phyloP scores from a whole-genome alignment of 306 rosid species.

The Medicago arabica region DNA sequence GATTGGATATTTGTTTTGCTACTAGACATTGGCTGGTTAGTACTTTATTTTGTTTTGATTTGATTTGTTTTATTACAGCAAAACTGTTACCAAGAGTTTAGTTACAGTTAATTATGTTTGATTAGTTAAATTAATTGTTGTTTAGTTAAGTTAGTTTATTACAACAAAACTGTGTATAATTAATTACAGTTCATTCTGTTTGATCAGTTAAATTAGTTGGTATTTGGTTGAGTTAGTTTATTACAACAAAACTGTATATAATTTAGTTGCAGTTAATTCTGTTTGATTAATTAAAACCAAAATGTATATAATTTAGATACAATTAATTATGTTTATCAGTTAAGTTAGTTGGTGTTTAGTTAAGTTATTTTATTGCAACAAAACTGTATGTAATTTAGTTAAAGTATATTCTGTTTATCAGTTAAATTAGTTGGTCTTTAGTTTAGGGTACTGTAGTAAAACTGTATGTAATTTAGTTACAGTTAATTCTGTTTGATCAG shows the following conservation, averaged over 20 bases:
- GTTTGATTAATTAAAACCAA: too few species aligned
- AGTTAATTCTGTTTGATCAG: slow-evolving; percentile 1
- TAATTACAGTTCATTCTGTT: neutral
- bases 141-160: neutral
- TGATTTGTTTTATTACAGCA: neutral
- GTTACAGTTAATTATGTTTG: too few species aligned
- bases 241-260: neutral
- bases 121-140: neutral
- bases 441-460: neutral
- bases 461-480: neutral
- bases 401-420: neutral
- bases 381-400: neutral
- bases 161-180: neutral
- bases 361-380: neutral
- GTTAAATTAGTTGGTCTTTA: slow-evolving; percentile 10
- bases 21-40: slow-evolving; percentile 96
- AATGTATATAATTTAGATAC: too few species aligned
- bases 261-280: neutral
- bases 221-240: neutral
- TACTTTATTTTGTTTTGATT: slow-evolving; percentile 3
- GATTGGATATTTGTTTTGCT: slow-evolving; percentile 91
- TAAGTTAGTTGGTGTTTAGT: neutral
- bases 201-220: slow-evolving; percentile 11
- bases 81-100: too few species aligned
- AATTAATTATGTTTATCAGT: neutral